Base-by-base conservation (phyloP, 129 eudicot genomes). In the Cynara cardunculus region DNA sequence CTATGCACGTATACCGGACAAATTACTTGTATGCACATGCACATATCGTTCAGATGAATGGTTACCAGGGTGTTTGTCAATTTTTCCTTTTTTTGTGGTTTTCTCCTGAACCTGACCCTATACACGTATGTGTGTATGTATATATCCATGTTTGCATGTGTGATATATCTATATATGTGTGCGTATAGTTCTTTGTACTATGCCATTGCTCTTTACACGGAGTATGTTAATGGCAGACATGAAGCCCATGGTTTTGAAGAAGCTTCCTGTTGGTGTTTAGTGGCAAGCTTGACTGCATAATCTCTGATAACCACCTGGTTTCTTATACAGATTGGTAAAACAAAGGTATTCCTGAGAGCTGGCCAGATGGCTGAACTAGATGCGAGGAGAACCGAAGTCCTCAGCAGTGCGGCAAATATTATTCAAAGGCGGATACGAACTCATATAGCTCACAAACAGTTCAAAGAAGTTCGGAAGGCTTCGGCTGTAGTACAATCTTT, bases 341-440 rank as follows among this genome's bases (percentile, higher is more conserved):
- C 99, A 56, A 96, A 96, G 85, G 92, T 96, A 31, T 96, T 96
- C 83, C 82, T 96, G 72, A 88, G 99, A 87, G 99, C 93, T 53
- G 99, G 99, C 73, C 99, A 96, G 81, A 96, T 96, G 99, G 99
- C 99, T 13, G 99, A 96, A 82, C 76, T 96, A 74, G 99, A 96
- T 89, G 98, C 99, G 34, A 84, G 97, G 74, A 86, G 99, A 85
- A 81, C 98, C 0, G 98, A 92, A 87, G 97, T 92, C 70, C 97
- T 96, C 25, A 85, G 86, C 76, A 76, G 64, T 83, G 99, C 99
- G 77, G 99, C 99, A 79, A 89, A 88, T 84, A 77, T 82, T 19
- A 91, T 96, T 69, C 99, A 96, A 84, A 83, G 94, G 74, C 83
- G 97, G 34, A 81, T 87, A 75, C 81, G 92, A 85, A 93, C 99